Evolutionary conservation across 768 basidiomycete genomes (phyloP).

Genomic region (Suillus subluteus): DNA sequence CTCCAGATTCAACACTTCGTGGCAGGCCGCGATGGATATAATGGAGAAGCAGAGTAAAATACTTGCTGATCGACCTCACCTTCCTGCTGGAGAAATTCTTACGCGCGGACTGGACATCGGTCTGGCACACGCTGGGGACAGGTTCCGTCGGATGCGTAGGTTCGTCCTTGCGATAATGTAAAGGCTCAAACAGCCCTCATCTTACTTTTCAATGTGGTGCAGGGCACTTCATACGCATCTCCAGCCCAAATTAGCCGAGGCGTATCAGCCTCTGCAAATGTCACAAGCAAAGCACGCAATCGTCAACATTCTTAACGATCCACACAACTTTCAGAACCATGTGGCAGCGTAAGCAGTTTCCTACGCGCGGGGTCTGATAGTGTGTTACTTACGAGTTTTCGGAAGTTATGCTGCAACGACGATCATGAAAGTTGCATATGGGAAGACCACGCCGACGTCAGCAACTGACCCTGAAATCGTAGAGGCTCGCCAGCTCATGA

Average conservation of each 20-base stretch:
- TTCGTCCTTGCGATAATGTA: background rate
- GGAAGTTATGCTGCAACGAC: background rate
- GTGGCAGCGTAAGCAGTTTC: background rate
- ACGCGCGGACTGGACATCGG: background rate
- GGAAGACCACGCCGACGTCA: background rate
- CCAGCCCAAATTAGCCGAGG: background rate
- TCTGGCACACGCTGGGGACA: background rate
- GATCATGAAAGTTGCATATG: background rate
- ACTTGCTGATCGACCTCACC: background rate
- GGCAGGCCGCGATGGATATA: background rate
- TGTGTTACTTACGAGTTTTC: background rate
- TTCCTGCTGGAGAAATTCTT: background rate
- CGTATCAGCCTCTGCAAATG: slow-evolving; percentile 1
- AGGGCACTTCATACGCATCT: background rate
- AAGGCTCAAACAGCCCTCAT: background rate
- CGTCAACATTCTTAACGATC: background rate
- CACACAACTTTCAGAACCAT: background rate
- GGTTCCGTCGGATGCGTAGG: background rate
- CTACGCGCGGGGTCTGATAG: background rate
- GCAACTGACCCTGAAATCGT: background rate
- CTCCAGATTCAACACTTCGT: background rate
- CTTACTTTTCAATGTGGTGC: background rate
- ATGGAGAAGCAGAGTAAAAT: background rate
- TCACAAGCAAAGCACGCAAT: background rate
- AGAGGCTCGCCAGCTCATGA: background rate